These are phyloP conservation scores for Aspergillus olivimuriae DNA, from an alignment of 495 filamentous ascomycete genomes.

Conservation along the genomic window DNA sequence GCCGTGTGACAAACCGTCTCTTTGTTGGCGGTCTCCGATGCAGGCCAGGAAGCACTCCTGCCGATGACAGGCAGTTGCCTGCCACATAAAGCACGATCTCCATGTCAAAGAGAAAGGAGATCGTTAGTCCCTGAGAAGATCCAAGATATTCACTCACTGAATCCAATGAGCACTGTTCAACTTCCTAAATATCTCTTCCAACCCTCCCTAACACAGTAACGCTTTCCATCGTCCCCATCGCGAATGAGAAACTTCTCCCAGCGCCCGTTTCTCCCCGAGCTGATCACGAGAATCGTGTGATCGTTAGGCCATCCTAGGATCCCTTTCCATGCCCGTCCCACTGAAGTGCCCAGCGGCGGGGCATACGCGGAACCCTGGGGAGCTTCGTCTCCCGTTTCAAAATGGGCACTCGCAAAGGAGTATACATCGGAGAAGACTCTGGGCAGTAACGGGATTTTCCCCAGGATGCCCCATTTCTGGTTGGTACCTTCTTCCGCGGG, in stretches of 20 bases:
- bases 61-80: too few species aligned
- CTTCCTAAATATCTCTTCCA: slow-evolving; percentile 75
- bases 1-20: too few species aligned
- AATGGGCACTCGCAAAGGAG: slow-evolving; percentile 65
- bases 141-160: neutral
- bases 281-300: slow-evolving; percentile 62
- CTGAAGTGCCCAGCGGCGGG: slow-evolving; percentile 39
- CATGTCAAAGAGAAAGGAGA: neutral
- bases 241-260: slow-evolving; percentile 79
- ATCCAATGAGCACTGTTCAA: neutral
- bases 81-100: too few species aligned
- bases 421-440: slow-evolving; percentile 80
- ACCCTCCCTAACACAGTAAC: slow-evolving; percentile 58
- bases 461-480: slow-evolving; percentile 75
- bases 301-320: slow-evolving; percentile 71
- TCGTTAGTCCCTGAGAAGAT: slow-evolving; percentile 6
- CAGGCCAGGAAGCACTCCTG: too few species aligned
- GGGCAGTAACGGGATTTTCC: slow-evolving; percentile 72
- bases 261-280: slow-evolving; percentile 71
- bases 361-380: slow-evolving; percentile 33
- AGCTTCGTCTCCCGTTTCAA: slow-evolving; percentile 71
- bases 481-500: slow-evolving; percentile 42
- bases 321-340: slow-evolving; percentile 62
- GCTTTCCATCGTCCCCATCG: slow-evolving; percentile 56
- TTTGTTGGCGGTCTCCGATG: too few species aligned